Base-by-base conservation (phyloP, 306 rosid species). In the Sicyos edulis region DNA sequence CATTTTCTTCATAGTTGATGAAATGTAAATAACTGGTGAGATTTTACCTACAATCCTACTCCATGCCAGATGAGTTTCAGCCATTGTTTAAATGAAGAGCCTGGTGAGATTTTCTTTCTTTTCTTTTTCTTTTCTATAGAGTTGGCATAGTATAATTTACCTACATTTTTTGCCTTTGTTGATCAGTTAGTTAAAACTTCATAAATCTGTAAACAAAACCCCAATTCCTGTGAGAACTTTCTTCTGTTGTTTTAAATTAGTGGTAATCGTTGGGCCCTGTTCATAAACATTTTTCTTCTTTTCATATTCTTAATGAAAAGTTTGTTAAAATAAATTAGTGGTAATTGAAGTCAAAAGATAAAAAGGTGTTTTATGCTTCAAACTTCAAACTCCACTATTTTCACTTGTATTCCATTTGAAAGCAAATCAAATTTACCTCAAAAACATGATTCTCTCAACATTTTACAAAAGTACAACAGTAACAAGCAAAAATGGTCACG, bases 11-110 rank as follows among this genome's bases (percentile, higher is more conserved):
- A 12, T 68, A 68, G 72, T 12, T 68, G 72, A 20, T 68, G 72
- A 68, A 22, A 49, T 68, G 72, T 68, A 68, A 68, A 68, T 68
- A 68, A 22, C 72, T 49, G 72, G 72, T 67, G 37, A 32, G 37
- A 32, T 32, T 32, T 32, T 32, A 26, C 32, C 10, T 67, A 55
- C 21, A 12, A 44, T 65, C 37, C 26, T 66, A 44, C 71, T 10
- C 54, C 54, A 44, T 66, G 6, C 53, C 37, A 11, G 53, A 66
- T 66, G 71, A 10, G 7, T 66, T 66, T 9, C 34, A 42, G 17
- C 37, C 71, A 44, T 42, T 65, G 34, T 63, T 63, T 51, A 62
- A 13, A 1, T 44, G 7, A 19, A 65, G 67, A 64, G 15, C 69
- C 19, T 37, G 70, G 53, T 42, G 51, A 64, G 47, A n/a, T 16